Conservation (phyloP, 2,329 filamentous ascomycete genomes). For the Ceratocystis lukuohia region DNA sequence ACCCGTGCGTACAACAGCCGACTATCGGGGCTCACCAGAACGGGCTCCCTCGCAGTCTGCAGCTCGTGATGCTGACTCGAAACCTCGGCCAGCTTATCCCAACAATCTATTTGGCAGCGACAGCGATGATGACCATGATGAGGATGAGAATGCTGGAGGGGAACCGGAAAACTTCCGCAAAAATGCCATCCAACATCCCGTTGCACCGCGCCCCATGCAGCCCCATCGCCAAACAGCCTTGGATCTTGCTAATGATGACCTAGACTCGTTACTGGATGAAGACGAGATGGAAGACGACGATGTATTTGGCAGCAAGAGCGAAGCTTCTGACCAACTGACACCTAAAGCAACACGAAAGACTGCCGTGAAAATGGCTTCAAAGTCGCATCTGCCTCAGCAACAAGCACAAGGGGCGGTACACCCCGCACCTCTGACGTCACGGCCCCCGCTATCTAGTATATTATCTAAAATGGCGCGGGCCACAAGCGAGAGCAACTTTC, state of each 20-base stretch:
- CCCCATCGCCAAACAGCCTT: conserved; percentile 15
- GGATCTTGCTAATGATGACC: conserved; percentile 15
- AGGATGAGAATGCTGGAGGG: conserved; percentile 13
- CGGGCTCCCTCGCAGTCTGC: conserved; percentile 4
- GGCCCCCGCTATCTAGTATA: conserved; percentile 6
- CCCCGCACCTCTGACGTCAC: background rate
- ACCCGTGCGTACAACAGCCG: background rate
- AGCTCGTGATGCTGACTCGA: conserved; percentile 6
- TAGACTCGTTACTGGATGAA: conserved; percentile 17
- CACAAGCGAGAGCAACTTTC: conserved; percentile 16
- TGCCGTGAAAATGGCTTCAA: background rate
- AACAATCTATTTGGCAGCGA: conserved; percentile 10
- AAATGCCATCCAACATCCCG: conserved; percentile 6
- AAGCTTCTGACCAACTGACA: conserved; percentile 12
- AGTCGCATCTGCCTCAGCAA: conserved; percentile 8
- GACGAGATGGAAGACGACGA: conserved; percentile 12
- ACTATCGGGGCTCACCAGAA: conserved; percentile 15
- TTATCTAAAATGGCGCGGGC: conserved; percentile 14
- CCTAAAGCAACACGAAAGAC: conserved; percentile 16
- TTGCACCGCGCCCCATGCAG: conserved; percentile 7
- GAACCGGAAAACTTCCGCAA: background rate
- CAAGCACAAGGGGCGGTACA: conserved; percentile 7
- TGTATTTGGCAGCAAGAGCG: conserved; percentile 7
- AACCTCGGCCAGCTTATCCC: background rate
- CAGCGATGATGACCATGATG: conserved; percentile 15